Percentiles rank a stretch among this genome's conserved stretches.
Evolutionary conservation across 1,284 basidiomycete genomes (phyloP).

Genomic region (Laetiporus sulphureus): DNA sequence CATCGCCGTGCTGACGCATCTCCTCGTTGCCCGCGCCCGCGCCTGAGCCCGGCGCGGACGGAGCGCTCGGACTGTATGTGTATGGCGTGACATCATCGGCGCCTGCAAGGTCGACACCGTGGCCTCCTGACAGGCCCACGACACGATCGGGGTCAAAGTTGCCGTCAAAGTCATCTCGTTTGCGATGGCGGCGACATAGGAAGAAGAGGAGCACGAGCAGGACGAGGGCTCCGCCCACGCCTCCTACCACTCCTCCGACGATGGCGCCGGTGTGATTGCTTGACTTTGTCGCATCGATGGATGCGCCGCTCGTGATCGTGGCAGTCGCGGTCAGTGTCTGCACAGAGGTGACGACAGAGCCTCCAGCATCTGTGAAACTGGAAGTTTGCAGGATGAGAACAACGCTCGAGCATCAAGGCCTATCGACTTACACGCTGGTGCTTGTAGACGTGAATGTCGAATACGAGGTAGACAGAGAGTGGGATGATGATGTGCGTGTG

Average conservation of each 20-base stretch:
- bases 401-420: neutral
- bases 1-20: constrained; percentile 23
- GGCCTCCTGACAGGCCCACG: constrained; percentile 22
- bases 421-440: constrained; percentile 1
- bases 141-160: constrained; percentile 46
- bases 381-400: constrained; percentile 1
- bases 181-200: constrained; percentile 16
- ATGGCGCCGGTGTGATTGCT: constrained; percentile 27
- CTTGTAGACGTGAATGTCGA: neutral
- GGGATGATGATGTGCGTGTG: constrained; percentile 6
- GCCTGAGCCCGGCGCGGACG: constrained; percentile 5
- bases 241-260: constrained; percentile 34
- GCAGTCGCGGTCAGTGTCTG: constrained; percentile 10
- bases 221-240: constrained; percentile 24
- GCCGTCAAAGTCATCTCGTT: constrained; percentile 39
- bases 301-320: constrained; percentile 10
- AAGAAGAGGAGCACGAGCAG: constrained; percentile 22
- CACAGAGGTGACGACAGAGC: constrained; percentile 18
- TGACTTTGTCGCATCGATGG: constrained; percentile 7
- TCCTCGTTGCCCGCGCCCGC: constrained; percentile 6
- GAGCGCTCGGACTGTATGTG: constrained; percentile 16
- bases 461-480: constrained; percentile 1
- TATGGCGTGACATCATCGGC: constrained; percentile 31
- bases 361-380: constrained; percentile 20
- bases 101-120: constrained; percentile 31